Evolutionary conservation across 1,139 yeast species (phyloP), one percentile per base, ranked within the genome.

Genomic region (Insectozyma bohioensis): DNA sequence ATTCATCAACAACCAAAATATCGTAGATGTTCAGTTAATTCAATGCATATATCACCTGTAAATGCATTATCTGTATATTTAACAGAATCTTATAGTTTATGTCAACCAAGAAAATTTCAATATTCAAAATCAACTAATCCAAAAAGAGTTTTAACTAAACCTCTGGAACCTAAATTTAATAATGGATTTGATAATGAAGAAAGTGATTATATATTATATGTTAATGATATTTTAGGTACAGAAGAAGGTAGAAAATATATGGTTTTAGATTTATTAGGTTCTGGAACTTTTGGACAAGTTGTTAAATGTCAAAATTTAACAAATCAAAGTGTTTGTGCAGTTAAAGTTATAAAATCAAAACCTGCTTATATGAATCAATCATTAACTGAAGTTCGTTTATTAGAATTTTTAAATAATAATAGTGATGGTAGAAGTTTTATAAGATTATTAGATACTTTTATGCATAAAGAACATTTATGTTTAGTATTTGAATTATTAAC

Each of bases 261-360:
- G 50, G 97, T 94, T 4, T 63, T 92, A 42, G 97, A 92, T 58
- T 73, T 92, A 15, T 62, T 94, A 28, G 99, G 99, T 0, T 92
- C 90, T 45, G 99, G 99, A 3, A 90, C 98, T 0, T 92, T 94
- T 70, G 98, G 98, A 4, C 99, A 92, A 59, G 99, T 94, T 34
- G 97, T 90, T 20, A 92, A 92, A 60, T 92, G 97, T 61, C 98
- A 92, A 58, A 88, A 92, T 56, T 68, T 92, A 58, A 67, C 79
- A 30, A 88, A 94, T 29, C 94, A 87, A 52, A 90, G 87, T 40
- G 79, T 92, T 16, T 87, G 90, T 28, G 98, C 98, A 0, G 95
- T 94, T 26, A 92, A 92, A 57, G 95, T 92, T 26, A 86, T 92
- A 45, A 92, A 92, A 56, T 85, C 95, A 22, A 85, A 85, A 52